Evolutionary conservation across 306 rosid species (phyloP).

Genomic region (Coriaria nepalensis): DNA sequence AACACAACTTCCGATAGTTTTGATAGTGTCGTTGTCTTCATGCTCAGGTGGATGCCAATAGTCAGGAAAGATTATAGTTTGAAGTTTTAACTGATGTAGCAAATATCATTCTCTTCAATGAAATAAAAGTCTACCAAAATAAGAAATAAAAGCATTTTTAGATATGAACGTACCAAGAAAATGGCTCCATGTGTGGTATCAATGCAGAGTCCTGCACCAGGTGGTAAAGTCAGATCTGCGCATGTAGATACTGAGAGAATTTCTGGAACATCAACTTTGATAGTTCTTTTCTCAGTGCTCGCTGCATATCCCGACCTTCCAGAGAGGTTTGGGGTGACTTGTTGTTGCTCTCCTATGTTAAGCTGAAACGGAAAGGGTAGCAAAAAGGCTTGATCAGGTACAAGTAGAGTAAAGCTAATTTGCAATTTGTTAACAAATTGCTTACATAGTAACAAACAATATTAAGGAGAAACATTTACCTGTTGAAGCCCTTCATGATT

Average conservation of each 20-base stretch:
- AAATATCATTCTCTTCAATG: neutral
- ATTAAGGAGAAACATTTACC: conserved; percentile 25
- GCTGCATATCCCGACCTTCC: conserved; percentile 41
- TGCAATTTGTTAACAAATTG: neutral
- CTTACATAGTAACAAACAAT: neutral
- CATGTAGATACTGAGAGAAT: conserved; percentile 85
- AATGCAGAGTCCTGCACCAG: conserved; percentile 95
- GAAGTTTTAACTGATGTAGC: neutral
- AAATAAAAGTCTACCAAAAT: neutral
- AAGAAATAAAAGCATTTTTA: neutral
- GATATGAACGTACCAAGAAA: conserved; percentile 50
- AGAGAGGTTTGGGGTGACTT: conserved; percentile 31
- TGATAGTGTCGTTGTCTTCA: no score
- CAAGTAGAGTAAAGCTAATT: conserved; percentile 1
- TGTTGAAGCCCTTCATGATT: conserved; percentile 84
- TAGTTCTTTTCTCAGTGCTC: conserved; percentile 43
- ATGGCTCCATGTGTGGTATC: conserved; percentile 67
- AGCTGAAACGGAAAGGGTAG: conserved; percentile 27
- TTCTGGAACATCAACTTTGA: conserved; percentile 77
- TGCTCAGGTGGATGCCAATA: no score
- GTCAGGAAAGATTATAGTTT: no score
- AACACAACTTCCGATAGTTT: no score
- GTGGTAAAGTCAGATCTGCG: conserved; percentile 92
- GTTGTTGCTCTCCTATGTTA: conserved; percentile 45
- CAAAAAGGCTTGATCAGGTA: conserved; percentile 4